Percentiles rank a stretch among this genome's conserved stretches.
Evolutionary conservation across 805 yeast species (phyloP).

Genomic region (Kuraishia hungarica): DNA sequence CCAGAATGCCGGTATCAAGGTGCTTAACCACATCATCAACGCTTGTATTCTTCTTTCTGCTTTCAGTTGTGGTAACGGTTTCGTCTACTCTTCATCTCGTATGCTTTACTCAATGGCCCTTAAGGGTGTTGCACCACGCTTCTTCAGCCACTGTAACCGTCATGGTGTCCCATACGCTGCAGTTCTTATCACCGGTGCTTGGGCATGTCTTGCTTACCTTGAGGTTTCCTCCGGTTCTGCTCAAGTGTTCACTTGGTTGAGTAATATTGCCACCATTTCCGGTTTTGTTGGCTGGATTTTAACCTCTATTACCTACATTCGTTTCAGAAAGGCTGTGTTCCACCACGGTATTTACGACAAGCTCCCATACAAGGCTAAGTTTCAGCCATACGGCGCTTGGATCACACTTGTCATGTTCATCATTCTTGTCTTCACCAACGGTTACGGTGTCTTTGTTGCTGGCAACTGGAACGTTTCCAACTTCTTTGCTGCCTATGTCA

Average conservation of each 20-base stretch:
- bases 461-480: conserved; percentile 36
- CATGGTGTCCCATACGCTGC: conserved; percentile 40
- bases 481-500: conserved; percentile 64
- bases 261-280: conserved; percentile 62
- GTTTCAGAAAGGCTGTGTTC: conserved; percentile 50
- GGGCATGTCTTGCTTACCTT: conserved; percentile 37
- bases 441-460: conserved; percentile 62
- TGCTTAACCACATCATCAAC: conserved; percentile 36
- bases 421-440: conserved; percentile 51
- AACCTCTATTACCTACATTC: conserved; percentile 48
- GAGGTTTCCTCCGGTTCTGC: conserved; percentile 49
- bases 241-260: conserved; percentile 63
- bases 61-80: conserved; percentile 41
- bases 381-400: conserved; percentile 53
- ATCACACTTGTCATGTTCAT: conserved; percentile 37
- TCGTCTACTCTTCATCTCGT: conserved; percentile 38
- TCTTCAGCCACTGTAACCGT: conserved; percentile 31
- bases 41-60: conserved; percentile 33
- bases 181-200: conserved; percentile 29
- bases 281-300: conserved; percentile 54
- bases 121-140: conserved; percentile 36
- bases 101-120: conserved; percentile 36
- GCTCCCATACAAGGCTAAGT: conserved; percentile 44
- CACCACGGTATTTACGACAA: conserved; percentile 42
- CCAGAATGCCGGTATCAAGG: conserved; percentile 32